Conservation (phyloP, 192 early-diverging fungal genomes). For the Coemansia erecta region DNA sequence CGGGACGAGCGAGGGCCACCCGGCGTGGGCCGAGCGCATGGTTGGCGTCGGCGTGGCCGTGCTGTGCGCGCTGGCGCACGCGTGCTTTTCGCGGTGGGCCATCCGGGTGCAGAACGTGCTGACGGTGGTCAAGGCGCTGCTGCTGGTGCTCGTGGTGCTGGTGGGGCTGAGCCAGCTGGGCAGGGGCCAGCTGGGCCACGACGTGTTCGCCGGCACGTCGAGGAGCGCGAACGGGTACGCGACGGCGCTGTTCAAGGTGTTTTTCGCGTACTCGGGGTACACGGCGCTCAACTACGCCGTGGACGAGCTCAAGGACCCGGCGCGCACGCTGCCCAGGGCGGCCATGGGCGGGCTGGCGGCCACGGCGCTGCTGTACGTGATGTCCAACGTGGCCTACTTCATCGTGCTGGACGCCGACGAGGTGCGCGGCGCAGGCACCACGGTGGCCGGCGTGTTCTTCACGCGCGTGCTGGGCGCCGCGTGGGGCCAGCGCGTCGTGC, state of each 20-base stretch:
- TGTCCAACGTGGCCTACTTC: constrained; percentile 58
- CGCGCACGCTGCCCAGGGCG: constrained; percentile 59
- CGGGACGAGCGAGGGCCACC: constrained; percentile 14
- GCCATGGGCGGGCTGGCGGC: constrained; percentile 53
- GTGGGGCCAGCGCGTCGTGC: constrained; percentile 54
- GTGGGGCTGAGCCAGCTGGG: constrained; percentile 21
- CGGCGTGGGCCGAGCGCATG: constrained; percentile 41
- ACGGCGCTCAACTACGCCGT: constrained; percentile 60
- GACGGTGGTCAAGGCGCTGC: constrained; percentile 48
- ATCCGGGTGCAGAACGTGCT: constrained; percentile 38
- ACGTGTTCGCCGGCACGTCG: constrained; percentile 25
- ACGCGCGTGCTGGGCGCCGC: constrained; percentile 37
- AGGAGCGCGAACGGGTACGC: constrained; percentile 34
- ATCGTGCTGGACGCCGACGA: constrained; percentile 45
- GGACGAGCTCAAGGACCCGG: constrained; percentile 58
- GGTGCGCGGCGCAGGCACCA: constrained; percentile 23
- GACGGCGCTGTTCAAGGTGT: constrained; percentile 53
- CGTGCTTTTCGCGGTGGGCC: constrained; percentile 22
- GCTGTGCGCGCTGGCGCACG: constrained; percentile 29
- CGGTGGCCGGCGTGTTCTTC: constrained; percentile 56
- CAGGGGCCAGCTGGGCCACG: neutral
- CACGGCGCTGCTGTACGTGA: constrained; percentile 57
- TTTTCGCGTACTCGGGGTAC: constrained; percentile 61
- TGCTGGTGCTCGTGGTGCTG: constrained; percentile 43
- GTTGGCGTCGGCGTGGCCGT: constrained; percentile 35